phyloP scores from a whole-genome alignment of 495 filamentous ascomycete species.

The Penicillium daleae region DNA sequence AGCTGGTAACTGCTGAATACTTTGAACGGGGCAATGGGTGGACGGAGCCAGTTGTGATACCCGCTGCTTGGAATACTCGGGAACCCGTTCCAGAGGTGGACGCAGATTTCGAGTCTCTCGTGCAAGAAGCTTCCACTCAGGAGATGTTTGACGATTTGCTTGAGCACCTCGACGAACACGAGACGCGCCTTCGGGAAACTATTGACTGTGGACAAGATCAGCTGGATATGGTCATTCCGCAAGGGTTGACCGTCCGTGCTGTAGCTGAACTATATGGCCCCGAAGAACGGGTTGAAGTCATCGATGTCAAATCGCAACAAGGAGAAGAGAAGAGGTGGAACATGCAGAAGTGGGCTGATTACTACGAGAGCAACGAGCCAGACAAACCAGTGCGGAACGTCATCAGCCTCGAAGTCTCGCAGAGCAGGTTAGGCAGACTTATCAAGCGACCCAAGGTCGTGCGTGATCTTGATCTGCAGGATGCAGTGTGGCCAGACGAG shows the following conservation, averaged over 20 bases:
- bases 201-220: slow-evolving; percentile 66
- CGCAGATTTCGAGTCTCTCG: slow-evolving; percentile 37
- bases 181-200: slow-evolving; percentile 48
- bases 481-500: slow-evolving; percentile 71
- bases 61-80: slow-evolving; percentile 65
- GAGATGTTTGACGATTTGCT: slow-evolving; percentile 55
- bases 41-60: slow-evolving; percentile 72
- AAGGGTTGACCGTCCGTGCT: slow-evolving; percentile 65
- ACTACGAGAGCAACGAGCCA: slow-evolving; percentile 68
- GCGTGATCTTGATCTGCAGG: slow-evolving; percentile 71
- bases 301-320: slow-evolving; percentile 77
- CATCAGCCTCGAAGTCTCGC: slow-evolving; percentile 76
- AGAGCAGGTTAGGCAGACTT: slow-evolving; percentile 65
- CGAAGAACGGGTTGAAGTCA: slow-evolving; percentile 69
- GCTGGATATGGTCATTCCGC: slow-evolving; percentile 75
- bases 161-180: slow-evolving; percentile 42
- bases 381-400: slow-evolving; percentile 71
- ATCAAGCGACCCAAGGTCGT: slow-evolving; percentile 72
- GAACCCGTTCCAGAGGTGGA: slow-evolving; percentile 37
- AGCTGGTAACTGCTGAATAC: slow-evolving; percentile 66
- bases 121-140: slow-evolving; percentile 42
- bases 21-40: slow-evolving; percentile 70
- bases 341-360: slow-evolving; percentile 73
- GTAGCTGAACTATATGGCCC: slow-evolving; percentile 70
- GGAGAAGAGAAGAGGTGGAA: slow-evolving; percentile 71